Evolutionary conservation across 2,329 filamentous ascomycete species (phyloP), one percentile per base, ranked within the genome.

Genomic region (Cyphellophora europaea): DNA sequence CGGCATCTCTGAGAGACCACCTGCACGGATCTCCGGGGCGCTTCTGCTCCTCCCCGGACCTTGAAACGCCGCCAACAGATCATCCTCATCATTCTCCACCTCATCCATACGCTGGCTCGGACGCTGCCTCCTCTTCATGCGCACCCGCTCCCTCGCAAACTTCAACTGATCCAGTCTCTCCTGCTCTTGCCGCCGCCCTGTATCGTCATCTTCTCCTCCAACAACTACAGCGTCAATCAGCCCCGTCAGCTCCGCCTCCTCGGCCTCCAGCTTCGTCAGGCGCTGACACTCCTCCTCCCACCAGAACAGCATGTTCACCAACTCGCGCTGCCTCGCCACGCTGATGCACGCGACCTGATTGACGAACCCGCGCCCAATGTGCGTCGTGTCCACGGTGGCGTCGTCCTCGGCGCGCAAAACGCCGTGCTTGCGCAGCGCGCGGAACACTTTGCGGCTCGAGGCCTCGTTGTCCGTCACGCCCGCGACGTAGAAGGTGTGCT

Each of bases 201-300:
- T 17, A 14, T 38, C 27, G 5, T 6, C 27, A 14, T 41, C 33
- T 15, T 32, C 6, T 11, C 14, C 25, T 11, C 14, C 6, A 13
- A n/a, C 25, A 13, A n/a, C 36, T n/a, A 27, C 15, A 25, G 35
- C 36, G 5, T 23, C 23, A 10, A 42, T 41, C 15, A 40, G 11
- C 8, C n/a, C 25, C 8, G 35, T 36, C 8, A 44, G 28, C 11
- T 45, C 40, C 13, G 35, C 35, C 30, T 44, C 41, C 28, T 46
- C 43, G n/a, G 25, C 41, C 14, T 35, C 32, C 25, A 46, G 29
- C 27, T 46, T 46, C 23, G 38, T 30, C 12, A 46, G 31, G 5
- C 43, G 35, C 25, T 44, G 41, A 29, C 41, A 43, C 32, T 46
- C 43, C 27, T 46, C 43, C 27, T 46, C 43, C 43, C 43, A 46